These are phyloP conservation scores for Fusarium floridanum DNA, from an alignment of 2,329 filamentous ascomycete species.

Conservation along the genomic window DNA sequence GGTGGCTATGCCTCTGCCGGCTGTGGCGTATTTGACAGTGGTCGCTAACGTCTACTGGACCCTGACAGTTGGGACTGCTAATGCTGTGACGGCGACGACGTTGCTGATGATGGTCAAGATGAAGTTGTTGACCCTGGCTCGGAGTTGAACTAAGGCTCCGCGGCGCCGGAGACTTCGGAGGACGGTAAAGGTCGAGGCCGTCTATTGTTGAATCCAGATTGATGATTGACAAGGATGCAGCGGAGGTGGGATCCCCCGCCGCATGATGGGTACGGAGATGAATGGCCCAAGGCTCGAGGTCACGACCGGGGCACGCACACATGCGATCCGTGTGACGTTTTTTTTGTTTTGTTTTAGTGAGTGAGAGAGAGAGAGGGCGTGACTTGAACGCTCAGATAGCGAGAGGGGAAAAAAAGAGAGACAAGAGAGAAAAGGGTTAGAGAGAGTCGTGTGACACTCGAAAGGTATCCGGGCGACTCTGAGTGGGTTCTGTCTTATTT, in stretches of 20 bases:
- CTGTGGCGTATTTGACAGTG: conserved; percentile 32
- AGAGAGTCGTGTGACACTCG: conserved; percentile 42
- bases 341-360: neutral
- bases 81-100: neutral
- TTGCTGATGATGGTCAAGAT: conserved; percentile 28
- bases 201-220: conserved; percentile 71
- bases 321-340: conserved; percentile 41
- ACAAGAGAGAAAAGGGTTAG: neutral
- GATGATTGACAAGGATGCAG: conserved; percentile 62
- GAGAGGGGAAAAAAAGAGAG: neutral
- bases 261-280: conserved; percentile 61
- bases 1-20: conserved; percentile 38
- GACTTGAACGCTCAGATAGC: conserved; percentile 27
- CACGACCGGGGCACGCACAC: conserved; percentile 42
- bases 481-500: conserved; percentile 22
- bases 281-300: conserved; percentile 33
- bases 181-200: conserved; percentile 44
- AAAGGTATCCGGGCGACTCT: conserved; percentile 25
- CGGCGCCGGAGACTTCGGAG: conserved; percentile 40
- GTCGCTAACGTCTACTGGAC: conserved; percentile 7
- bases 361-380: conserved; percentile 1
- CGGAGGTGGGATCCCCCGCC: conserved; percentile 68
- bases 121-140: conserved; percentile 35
- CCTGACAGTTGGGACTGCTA: neutral
- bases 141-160: conserved; percentile 37